Conservation (phyloP, 2,329 filamentous ascomycete species). For the Neocucurbitaria cava region DNA sequence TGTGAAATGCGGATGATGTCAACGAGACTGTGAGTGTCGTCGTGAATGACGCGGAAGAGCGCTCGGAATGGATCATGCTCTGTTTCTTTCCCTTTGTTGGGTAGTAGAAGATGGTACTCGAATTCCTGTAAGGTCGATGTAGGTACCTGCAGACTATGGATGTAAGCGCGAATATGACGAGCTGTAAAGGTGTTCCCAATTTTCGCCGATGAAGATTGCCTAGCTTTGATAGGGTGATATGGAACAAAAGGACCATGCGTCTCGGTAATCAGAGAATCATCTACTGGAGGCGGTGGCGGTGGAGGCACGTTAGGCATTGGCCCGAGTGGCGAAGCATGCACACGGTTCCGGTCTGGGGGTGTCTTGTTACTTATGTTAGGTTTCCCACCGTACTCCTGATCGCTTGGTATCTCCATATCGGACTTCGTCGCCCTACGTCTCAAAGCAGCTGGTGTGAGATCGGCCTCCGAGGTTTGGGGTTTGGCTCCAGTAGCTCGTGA, state of each 20-base stretch:
- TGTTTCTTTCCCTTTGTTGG: slow-evolving; percentile 12
- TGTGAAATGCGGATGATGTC: slow-evolving; percentile 19
- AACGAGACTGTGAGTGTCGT: slow-evolving; percentile 13
- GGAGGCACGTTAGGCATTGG: background rate
- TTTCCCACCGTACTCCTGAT: background rate
- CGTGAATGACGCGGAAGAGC: slow-evolving; percentile 19
- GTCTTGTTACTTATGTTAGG: background rate
- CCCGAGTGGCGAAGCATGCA: background rate
- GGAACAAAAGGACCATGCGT: slow-evolving; percentile 14
- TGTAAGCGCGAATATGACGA: slow-evolving; percentile 2
- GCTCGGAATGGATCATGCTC: slow-evolving; percentile 11
- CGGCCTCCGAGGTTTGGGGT: background rate
- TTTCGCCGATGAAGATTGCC: slow-evolving; percentile 6
- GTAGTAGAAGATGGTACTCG: slow-evolving; percentile 9
- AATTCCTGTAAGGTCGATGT: slow-evolving; percentile 18
- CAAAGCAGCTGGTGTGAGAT: slow-evolving; percentile 4
- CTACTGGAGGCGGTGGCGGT: background rate
- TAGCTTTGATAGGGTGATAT: slow-evolving; percentile 13
- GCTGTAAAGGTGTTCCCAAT: slow-evolving; percentile 4
- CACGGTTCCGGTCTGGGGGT: background rate
- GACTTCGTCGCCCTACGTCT: slow-evolving; percentile 9
- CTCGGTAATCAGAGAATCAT: background rate
- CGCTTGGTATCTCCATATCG: background rate
- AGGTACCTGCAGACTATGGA: slow-evolving; percentile 10
- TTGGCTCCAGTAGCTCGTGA: background rate